A percentile compares a stretch with the other conserved stretches of the same genome.
phyloP scores from a whole-genome alignment of 148 eudicot species.

The Tetragonia tetragonoides region DNA sequence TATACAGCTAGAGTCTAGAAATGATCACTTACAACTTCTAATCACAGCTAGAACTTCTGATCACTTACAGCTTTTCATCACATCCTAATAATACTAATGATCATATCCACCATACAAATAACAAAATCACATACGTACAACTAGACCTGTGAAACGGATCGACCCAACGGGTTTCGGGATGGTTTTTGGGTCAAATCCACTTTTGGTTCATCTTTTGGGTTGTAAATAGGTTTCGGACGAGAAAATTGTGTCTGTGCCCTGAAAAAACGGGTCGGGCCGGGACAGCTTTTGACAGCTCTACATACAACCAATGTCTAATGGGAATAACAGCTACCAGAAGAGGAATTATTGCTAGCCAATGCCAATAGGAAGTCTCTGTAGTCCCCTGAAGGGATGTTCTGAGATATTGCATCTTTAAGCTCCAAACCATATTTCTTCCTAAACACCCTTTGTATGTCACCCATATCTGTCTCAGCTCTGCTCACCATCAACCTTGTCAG shows the following conservation, averaged over 20 bases:
- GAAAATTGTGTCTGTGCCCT: too few relatives aligned
- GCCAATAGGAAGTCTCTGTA: slow-evolving; percentile 33
- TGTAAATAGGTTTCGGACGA: too few relatives aligned
- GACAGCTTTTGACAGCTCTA: too few relatives aligned
- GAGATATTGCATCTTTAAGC: slow-evolving; percentile 39
- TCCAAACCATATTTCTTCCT: slow-evolving; percentile 32
- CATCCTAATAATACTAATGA: not conserved
- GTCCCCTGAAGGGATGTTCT: slow-evolving; percentile 37
- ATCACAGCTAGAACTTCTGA: not conserved
- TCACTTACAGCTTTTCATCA: not conserved
- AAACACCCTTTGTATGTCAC: slow-evolving; percentile 48
- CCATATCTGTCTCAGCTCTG: slow-evolving; percentile 63
- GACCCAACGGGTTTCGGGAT: too few relatives aligned
- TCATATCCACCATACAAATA: not conserved
- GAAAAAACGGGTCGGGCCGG: too few relatives aligned
- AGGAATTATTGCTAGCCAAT: slow-evolving; percentile 11
- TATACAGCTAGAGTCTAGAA: not conserved
- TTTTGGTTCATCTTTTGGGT: too few relatives aligned
- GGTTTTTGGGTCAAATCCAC: too few relatives aligned
- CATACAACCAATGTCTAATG: not conserved
- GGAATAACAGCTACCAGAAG: not conserved
- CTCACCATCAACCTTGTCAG: slow-evolving; percentile 57
- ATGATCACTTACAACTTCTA: not conserved
- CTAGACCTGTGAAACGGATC: too few relatives aligned
- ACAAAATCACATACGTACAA: not conserved